A percentile compares a stretch with the other conserved stretches of the same genome.
These are phyloP conservation scores for Mariannaea elegans DNA, from an alignment of 2,329 filamentous ascomycete species.

Conservation along the genomic window DNA sequence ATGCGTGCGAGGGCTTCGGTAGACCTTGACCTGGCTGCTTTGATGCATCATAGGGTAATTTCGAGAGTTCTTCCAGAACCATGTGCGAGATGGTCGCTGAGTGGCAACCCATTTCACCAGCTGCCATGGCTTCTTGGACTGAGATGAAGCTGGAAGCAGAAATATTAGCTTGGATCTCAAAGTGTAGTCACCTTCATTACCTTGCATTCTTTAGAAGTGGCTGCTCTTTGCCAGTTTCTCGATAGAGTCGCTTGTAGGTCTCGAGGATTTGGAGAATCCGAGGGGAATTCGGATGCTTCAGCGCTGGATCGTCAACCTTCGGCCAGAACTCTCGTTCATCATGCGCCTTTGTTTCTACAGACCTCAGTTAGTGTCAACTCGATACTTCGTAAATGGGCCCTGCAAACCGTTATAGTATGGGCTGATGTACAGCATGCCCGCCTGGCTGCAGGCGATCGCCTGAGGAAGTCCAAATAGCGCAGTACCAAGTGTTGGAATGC, in stretches of 20 bases:
- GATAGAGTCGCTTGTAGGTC: slow-evolving; percentile 55
- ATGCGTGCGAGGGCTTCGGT: slow-evolving; percentile 52
- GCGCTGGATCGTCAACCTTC: slow-evolving; percentile 55
- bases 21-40: slow-evolving; percentile 50
- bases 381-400: too few species aligned
- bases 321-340: slow-evolving; percentile 55
- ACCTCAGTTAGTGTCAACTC: too few species aligned
- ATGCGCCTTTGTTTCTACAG: slow-evolving; percentile 53
- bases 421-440: slow-evolving; percentile 57
- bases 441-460: slow-evolving; percentile 59
- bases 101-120: slow-evolving; percentile 57
- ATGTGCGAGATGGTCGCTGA: slow-evolving; percentile 54
- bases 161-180: neutral
- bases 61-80: slow-evolving; percentile 49
- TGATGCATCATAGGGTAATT: slow-evolving; percentile 47
- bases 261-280: slow-evolving; percentile 59
- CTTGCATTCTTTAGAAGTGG: slow-evolving; percentile 58
- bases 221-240: slow-evolving; percentile 57
- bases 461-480: slow-evolving; percentile 57
- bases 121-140: slow-evolving; percentile 54
- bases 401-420: slow-evolving; percentile 57
- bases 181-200: slow-evolving; percentile 27
- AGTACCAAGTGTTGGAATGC: slow-evolving; percentile 58
- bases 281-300: slow-evolving; percentile 57
- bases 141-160: slow-evolving; percentile 49